phyloP scores from a whole-genome alignment of 2,329 filamentous ascomycete genomes.

The Xylariomycetidae sp. region DNA sequence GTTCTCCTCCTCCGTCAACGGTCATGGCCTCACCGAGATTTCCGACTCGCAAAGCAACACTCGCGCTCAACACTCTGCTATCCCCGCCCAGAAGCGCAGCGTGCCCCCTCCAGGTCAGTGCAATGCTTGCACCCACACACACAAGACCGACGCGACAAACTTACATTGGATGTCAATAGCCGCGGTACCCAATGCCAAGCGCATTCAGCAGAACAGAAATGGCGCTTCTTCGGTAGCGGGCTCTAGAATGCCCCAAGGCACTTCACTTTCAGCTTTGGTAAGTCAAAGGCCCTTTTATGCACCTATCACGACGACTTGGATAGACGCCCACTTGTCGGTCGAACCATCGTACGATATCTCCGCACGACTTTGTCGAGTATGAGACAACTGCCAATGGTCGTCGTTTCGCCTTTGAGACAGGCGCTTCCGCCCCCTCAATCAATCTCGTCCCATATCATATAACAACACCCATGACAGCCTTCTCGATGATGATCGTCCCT shows the following conservation, averaged over 20 bases:
- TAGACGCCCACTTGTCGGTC: neutral
- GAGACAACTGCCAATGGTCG: neutral
- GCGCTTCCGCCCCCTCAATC: neutral
- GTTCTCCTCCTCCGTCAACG: slow-evolving; percentile 19
- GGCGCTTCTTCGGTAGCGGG: slow-evolving; percentile 33
- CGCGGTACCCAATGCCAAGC: slow-evolving; percentile 51
- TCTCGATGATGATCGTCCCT: no score
- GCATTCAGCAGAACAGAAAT: slow-evolving; percentile 46
- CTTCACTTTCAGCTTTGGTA: slow-evolving; percentile 30
- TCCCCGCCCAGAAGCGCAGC: slow-evolving; percentile 45
- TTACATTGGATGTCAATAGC: slow-evolving; percentile 31
- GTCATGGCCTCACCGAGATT: slow-evolving; percentile 44
- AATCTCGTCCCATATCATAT: neutral
- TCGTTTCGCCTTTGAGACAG: slow-evolving; percentile 1
- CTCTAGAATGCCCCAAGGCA: slow-evolving; percentile 38
- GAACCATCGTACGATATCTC: slow-evolving; percentile 1
- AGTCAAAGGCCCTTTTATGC: neutral
- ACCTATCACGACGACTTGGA: neutral
- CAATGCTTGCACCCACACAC: slow-evolving; percentile 4
- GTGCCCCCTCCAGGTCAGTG: slow-evolving; percentile 37
- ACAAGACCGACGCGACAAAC: slow-evolving; percentile 9
- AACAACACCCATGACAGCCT: no score
- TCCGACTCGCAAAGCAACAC: slow-evolving; percentile 56
- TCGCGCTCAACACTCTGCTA: slow-evolving; percentile 36
- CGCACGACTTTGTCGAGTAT: neutral